Evolutionary conservation across 257 asterid genomes (phyloP).

Genomic region (Solanum lycopersicoides): DNA sequence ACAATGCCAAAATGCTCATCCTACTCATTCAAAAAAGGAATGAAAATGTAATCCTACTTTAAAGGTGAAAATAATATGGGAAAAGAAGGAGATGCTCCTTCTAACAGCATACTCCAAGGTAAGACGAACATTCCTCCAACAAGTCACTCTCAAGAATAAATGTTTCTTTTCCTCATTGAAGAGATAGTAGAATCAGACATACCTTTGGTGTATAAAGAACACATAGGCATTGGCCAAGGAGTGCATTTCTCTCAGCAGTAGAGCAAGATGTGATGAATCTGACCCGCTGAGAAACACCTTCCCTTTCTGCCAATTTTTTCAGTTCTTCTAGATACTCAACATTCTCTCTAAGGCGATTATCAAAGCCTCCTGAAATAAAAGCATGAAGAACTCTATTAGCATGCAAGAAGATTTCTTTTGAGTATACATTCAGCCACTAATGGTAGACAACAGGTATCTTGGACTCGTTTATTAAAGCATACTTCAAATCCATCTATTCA

Average conservation of each 20-base stretch:
- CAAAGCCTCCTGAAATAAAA: slow-evolving; percentile 68
- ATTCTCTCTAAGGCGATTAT: slow-evolving; percentile 77
- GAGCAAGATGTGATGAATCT: slow-evolving; percentile 81
- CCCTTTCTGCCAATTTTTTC: slow-evolving; percentile 55
- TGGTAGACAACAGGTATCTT: background rate
- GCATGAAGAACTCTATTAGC: background rate
- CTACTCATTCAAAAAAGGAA: slow-evolving; percentile 14
- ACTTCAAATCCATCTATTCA: background rate
- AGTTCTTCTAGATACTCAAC: slow-evolving; percentile 81
- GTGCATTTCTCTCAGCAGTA: slow-evolving; percentile 63
- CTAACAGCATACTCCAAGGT: background rate
- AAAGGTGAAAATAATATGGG: background rate
- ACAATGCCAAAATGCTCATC: slow-evolving; percentile 98
- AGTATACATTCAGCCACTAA: background rate
- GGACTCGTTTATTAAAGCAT: background rate
- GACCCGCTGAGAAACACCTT: slow-evolving; percentile 56
- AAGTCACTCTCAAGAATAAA: background rate
- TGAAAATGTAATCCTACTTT: background rate
- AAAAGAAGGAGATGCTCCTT: background rate
- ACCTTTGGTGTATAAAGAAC: slow-evolving; percentile 91
- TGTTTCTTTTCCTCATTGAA: background rate
- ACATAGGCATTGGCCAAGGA: slow-evolving; percentile 70
- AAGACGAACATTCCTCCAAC: background rate
- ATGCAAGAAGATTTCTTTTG: background rate
- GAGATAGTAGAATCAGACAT: background rate